A percentile compares a stretch with the other conserved stretches of the same genome.
These are phyloP conservation scores for Centella asiatica DNA, from an alignment of 129 eudicot genomes.

Conservation along the genomic window DNA sequence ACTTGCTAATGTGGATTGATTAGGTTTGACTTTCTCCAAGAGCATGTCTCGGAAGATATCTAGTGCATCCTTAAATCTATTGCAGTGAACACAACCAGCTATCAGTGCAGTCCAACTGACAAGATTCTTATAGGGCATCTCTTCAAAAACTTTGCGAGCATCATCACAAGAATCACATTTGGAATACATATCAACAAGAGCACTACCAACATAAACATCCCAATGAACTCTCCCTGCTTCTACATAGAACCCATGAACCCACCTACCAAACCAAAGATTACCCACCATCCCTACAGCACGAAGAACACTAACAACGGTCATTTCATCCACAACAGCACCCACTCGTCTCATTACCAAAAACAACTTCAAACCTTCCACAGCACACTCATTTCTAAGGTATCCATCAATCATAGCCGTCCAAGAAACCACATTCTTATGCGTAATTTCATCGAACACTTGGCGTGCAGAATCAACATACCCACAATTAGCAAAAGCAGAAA, in stretches of 20 bases:
- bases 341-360: slow-evolving; percentile 20
- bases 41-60: slow-evolving; percentile 22
- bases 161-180: slow-evolving; percentile 21
- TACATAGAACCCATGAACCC: slow-evolving; percentile 27
- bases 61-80: slow-evolving; percentile 23
- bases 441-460: slow-evolving; percentile 24
- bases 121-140: slow-evolving; percentile 21
- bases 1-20: slow-evolving; percentile 20
- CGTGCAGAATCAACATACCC: slow-evolving; percentile 20
- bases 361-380: slow-evolving; percentile 13
- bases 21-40: slow-evolving; percentile 13
- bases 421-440: slow-evolving; percentile 13
- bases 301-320: slow-evolving; percentile 21
- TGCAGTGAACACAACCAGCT: slow-evolving; percentile 20
- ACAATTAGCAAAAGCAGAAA: slow-evolving; percentile 15
- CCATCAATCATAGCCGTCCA: slow-evolving; percentile 28
- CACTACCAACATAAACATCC: slow-evolving; percentile 23
- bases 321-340: slow-evolving; percentile 17
- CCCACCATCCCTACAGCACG: slow-evolving; percentile 19
- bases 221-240: slow-evolving; percentile 17
- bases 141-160: slow-evolving; percentile 19
- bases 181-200: slow-evolving; percentile 30
- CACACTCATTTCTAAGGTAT: slow-evolving; percentile 14
- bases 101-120: slow-evolving; percentile 31
- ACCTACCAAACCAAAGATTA: slow-evolving; percentile 25